A percentile compares a stretch with the other conserved stretches of the same genome.
These are phyloP conservation scores for Eustoma russellianum DNA, from an alignment of 257 asterid genomes.

Conservation along the genomic window DNA sequence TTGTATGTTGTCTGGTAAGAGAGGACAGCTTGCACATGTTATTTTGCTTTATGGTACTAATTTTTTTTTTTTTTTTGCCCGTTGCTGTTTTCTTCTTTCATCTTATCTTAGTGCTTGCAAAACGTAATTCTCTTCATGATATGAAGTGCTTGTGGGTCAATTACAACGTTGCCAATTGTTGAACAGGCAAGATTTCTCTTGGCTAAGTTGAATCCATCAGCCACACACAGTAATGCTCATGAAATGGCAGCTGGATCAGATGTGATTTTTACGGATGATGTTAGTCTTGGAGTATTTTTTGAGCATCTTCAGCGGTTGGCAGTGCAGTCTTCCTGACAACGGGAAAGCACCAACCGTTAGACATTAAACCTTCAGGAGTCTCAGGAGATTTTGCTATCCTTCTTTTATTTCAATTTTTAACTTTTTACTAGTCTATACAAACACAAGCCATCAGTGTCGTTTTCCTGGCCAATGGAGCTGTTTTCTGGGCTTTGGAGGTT, in stretches of 20 bases:
- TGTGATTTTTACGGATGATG: constrained; percentile 91
- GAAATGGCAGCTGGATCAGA: constrained; percentile 87
- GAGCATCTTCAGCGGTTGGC: constrained; percentile 97
- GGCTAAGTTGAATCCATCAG: constrained; percentile 97
- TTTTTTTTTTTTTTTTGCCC: background rate
- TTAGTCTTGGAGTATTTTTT: constrained; percentile 77
- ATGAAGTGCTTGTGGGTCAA: background rate
- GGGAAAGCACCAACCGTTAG: constrained; percentile 2
- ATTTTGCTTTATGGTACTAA: no score
- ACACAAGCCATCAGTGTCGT: no score
- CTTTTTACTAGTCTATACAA: background rate
- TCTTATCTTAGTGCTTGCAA: background rate
- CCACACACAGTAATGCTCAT: constrained; percentile 73
- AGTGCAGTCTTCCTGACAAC: constrained; percentile 68
- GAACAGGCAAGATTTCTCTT: constrained; percentile 88
- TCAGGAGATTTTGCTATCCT: constrained; percentile 6
- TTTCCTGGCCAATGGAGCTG: no score
- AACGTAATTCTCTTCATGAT: background rate
- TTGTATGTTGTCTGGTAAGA: background rate
- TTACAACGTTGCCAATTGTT: constrained; percentile 10
- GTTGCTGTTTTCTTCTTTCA: background rate
- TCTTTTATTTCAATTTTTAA: constrained; percentile 5
- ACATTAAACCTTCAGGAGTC: constrained; percentile 1
- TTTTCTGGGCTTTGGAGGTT: no score
- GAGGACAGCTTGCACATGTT: no score